Conservation (phyloP, 192 early-diverging fungal species). For the Irineochytrium annulatum region DNA sequence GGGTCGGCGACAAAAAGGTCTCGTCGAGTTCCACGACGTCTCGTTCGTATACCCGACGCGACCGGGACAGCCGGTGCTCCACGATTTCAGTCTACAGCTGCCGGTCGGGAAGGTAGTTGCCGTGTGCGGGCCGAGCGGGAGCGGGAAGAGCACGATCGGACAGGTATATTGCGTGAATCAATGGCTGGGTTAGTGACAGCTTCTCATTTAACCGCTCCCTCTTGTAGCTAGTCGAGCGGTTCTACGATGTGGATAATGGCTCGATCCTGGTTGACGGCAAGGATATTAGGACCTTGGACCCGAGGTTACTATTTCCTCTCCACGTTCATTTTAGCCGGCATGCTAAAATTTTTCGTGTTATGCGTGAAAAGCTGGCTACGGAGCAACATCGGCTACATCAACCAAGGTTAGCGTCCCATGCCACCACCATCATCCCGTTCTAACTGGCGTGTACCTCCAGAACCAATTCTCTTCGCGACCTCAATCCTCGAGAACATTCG, state of each 20-base stretch:
- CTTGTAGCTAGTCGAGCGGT: slow-evolving; percentile 36
- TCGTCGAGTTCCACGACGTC: slow-evolving; percentile 35
- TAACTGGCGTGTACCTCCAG: neutral
- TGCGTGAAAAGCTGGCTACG: slow-evolving; percentile 35
- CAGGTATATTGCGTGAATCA: slow-evolving; percentile 12
- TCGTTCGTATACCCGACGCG: slow-evolving; percentile 31
- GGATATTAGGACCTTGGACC: slow-evolving; percentile 28
- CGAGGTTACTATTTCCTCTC: slow-evolving; percentile 4
- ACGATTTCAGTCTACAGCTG: slow-evolving; percentile 26
- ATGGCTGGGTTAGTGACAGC: no score
- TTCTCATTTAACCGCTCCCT: no score
- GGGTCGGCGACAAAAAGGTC: slow-evolving; percentile 9
- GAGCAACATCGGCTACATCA: slow-evolving; percentile 38
- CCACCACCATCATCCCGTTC: neutral
- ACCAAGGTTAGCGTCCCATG: slow-evolving; percentile 22
- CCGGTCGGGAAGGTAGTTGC: slow-evolving; percentile 34
- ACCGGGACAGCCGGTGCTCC: slow-evolving; percentile 22
- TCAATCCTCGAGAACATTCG: slow-evolving; percentile 36
- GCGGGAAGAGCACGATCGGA: slow-evolving; percentile 36
- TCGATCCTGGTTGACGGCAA: slow-evolving; percentile 30
- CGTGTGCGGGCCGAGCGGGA: slow-evolving; percentile 30
- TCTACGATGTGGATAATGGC: slow-evolving; percentile 33
- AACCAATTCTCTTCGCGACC: slow-evolving; percentile 35
- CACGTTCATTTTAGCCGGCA: neutral
- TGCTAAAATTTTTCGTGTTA: neutral